Conservation (phyloP, 2,329 filamentous ascomycete genomes). For the Xylariomycetidae sp. region DNA sequence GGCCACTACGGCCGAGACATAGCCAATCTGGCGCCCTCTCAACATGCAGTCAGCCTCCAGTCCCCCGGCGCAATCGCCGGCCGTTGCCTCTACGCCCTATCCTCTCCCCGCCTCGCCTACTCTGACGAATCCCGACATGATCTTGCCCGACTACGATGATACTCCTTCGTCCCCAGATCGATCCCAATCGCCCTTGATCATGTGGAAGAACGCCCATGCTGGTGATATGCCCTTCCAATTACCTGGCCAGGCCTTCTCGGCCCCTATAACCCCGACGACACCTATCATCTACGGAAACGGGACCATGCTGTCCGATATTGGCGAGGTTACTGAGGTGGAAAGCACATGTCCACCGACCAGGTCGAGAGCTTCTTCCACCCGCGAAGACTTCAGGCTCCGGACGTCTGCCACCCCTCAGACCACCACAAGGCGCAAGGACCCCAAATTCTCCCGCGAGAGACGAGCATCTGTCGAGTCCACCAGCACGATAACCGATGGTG, state of each 20-base stretch:
- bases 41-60: conserved; percentile 22
- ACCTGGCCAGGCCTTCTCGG: conserved; percentile 33
- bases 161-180: conserved; percentile 48
- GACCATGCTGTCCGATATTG: conserved; percentile 65
- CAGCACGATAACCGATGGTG: conserved; percentile 54
- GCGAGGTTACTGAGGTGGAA: conserved; percentile 50
- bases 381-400: conserved; percentile 22
- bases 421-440: conserved; percentile 40
- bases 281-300: conserved; percentile 67
- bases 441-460: conserved; percentile 39
- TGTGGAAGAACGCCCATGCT: conserved; percentile 46
- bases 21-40: conserved; percentile 7
- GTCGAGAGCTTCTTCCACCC: conserved; percentile 29
- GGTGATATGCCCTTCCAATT: conserved; percentile 39
- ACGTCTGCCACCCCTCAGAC: conserved; percentile 16
- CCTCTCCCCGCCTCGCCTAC: conserved; percentile 71
- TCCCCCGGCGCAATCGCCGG: conserved; percentile 15
- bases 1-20: conserved; percentile 6
- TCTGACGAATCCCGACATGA: conserved; percentile 91
- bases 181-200: conserved; percentile 46
- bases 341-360: conserved; percentile 41
- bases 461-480: conserved; percentile 55
- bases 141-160: conserved; percentile 70
- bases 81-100: conserved; percentile 30
- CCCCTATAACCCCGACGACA: conserved; percentile 49